Evolutionary conservation across 345 rosid genomes (phyloP).

Genomic region (Eucalyptus coolabah): DNA sequence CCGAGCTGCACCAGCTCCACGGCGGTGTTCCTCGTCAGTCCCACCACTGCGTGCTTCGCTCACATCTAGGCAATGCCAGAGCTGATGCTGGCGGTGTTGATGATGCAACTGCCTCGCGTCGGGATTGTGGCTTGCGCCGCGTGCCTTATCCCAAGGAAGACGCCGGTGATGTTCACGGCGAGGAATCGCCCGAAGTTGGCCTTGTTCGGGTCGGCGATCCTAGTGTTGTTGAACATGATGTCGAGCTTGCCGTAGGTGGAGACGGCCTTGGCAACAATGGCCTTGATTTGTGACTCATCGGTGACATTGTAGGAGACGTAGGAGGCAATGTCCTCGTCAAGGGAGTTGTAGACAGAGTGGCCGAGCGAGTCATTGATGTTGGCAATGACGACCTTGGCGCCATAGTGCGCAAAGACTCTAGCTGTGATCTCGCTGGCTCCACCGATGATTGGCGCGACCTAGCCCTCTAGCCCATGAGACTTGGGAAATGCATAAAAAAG

Average conservation of each 20-base stretch:
- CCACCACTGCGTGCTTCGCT: slow-evolving; percentile 33
- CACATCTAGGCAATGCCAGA: slow-evolving; percentile 7
- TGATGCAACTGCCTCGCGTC: slow-evolving; percentile 7
- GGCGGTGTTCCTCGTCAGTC: slow-evolving; percentile 26
- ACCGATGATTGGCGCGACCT: slow-evolving; percentile 14
- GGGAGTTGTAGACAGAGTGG: not conserved
- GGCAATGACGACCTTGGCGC: slow-evolving; percentile 15
- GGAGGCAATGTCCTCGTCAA: slow-evolving; percentile 2
- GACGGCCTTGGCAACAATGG: slow-evolving; percentile 7
- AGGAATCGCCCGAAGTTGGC: slow-evolving; percentile 22
- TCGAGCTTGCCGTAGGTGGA: slow-evolving; percentile 20
- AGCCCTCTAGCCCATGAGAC: slow-evolving; percentile 13
- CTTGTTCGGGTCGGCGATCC: slow-evolving; percentile 7
- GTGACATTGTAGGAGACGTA: not conserved
- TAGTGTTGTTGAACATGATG: slow-evolving; percentile 32
- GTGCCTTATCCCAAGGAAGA: slow-evolving; percentile 31
- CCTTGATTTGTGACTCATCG: slow-evolving; percentile 10
- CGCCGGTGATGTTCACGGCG: slow-evolving; percentile 12
- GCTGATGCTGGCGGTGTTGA: slow-evolving; percentile 19
- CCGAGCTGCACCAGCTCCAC: slow-evolving; percentile 39
- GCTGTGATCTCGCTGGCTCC: slow-evolving; percentile 12
- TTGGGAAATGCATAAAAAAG: no score
- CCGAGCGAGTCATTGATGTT: slow-evolving; percentile 7
- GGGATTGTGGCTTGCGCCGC: slow-evolving; percentile 26
- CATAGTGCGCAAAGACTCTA: not conserved